Evolutionary conservation across 192 early-diverging fungal species (phyloP), one percentile per base, ranked within the genome.

Genomic region (Chytriomyces hyalinus): DNA sequence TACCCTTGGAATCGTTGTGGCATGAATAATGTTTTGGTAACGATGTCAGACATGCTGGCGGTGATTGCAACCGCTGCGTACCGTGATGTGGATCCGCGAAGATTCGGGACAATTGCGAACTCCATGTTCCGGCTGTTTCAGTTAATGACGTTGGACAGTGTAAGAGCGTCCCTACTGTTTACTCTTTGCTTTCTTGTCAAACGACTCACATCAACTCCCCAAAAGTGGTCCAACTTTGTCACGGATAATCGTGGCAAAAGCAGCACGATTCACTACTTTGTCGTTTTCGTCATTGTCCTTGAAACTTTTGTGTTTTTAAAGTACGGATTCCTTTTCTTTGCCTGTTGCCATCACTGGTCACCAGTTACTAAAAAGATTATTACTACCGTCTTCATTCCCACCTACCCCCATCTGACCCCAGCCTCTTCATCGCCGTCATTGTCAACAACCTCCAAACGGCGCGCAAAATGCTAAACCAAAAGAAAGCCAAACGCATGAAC

Each of bases 341-440:
- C 36, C 24, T 50, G 13, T 13, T 61, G 17, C 15, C 61, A 36
- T 13, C 5, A 43, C 63, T 24, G 24, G 22, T 36, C 36, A 36
- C 1, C 0, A 2, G 36, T 4, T 36, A 36, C 36, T n/a, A 57
- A 57, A 36, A 36, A 36, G n/a, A n/a, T 36, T 2, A 36, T 36
- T 36, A 36, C 2, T 36, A 36, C 4, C 36, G 4, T 36, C 1
- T 36, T 2, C 36, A 36, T 36, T 36, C 36, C 36, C 36, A 36
- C 36, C 36, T 2, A 36, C 13, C 13, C 53, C 53, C 13, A 57
- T 13, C 49, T 49, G 36, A 24, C 9, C 22, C 13, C 57, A 85
- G 84, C 49, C 76, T 85, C 24, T 78, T 85, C 49, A 80, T 82
- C 13, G 84, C 84, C 22, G 84, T 85, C 62, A 83, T 85, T 49